phyloP scores from a whole-genome alignment of 1,284 basidiomycete species.

The Apiotrichum laibachii region DNA sequence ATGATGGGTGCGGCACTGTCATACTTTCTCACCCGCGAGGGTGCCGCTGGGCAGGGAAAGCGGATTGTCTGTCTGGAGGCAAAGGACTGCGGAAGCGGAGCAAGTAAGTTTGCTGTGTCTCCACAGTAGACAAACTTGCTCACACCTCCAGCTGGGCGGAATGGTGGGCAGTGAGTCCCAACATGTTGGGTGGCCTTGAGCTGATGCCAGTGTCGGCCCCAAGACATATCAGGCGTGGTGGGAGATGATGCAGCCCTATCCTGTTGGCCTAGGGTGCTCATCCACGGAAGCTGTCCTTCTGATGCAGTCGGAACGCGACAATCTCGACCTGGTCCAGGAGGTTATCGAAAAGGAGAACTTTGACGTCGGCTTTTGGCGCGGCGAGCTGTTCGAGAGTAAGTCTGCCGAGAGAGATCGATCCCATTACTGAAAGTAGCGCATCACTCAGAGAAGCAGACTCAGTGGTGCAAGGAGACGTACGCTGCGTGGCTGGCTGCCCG shows the following conservation, averaged over 20 bases:
- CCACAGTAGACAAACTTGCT: neutral
- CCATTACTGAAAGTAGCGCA: slow-evolving; percentile 16
- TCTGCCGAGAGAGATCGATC: neutral
- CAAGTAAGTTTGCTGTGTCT: slow-evolving; percentile 35
- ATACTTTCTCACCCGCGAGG: slow-evolving; percentile 34
- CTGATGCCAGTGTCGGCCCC: slow-evolving; percentile 23
- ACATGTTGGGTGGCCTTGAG: too few relatives aligned
- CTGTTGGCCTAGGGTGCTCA: slow-evolving; percentile 14
- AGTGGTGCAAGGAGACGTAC: slow-evolving; percentile 13
- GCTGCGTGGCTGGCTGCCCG: slow-evolving; percentile 24
- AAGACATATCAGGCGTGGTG: slow-evolving; percentile 22
- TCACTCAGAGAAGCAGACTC: slow-evolving; percentile 19
- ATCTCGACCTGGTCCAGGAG: slow-evolving; percentile 26
- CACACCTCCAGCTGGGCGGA: slow-evolving; percentile 33
- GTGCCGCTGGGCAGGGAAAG: slow-evolving; percentile 26
- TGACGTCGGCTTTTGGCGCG: slow-evolving; percentile 35
- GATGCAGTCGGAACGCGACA: slow-evolving; percentile 32
- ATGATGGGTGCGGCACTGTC: slow-evolving; percentile 32
- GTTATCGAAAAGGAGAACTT: slow-evolving; percentile 24
- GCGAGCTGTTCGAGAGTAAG: slow-evolving; percentile 29
- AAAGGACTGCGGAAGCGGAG: slow-evolving; percentile 43
- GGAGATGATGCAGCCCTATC: slow-evolving; percentile 19
- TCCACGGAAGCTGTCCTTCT: slow-evolving; percentile 22
- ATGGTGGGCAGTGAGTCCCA: slow-evolving; percentile 36
- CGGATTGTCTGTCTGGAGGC: slow-evolving; percentile 36